phyloP scores from a whole-genome alignment of 78 protist species.

The Dictyostelium discoideum region DNA sequence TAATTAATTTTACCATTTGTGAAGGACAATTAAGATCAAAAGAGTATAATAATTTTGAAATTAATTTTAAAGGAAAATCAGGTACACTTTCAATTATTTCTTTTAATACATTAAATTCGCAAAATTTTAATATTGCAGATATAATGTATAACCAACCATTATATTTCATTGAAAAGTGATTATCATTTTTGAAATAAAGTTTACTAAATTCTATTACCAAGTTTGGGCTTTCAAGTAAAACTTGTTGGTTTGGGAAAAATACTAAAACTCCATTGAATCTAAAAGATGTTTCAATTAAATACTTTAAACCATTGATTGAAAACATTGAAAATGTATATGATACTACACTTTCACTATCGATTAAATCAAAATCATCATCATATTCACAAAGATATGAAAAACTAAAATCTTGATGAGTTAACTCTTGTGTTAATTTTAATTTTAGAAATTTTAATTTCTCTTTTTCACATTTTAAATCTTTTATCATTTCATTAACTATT shows the following conservation, averaged over 20 bases:
- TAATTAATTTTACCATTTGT: background rate
- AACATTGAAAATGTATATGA: background rate
- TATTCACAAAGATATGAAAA: background rate
- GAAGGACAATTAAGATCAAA: background rate
- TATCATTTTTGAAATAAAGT: background rate
- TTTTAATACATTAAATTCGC: background rate
- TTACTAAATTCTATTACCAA: background rate
- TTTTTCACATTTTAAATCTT: background rate
- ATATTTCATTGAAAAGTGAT: background rate
- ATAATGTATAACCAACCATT: background rate
- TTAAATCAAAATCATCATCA: background rate
- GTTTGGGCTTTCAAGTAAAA: background rate
- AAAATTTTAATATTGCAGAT: background rate
- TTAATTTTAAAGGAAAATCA: background rate
- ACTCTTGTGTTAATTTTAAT: background rate
- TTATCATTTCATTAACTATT: background rate
- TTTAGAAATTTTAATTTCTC: background rate
- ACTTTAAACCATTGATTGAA: background rate
- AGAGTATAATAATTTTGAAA: background rate
- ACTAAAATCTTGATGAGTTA: background rate
- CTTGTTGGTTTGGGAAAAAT: background rate
- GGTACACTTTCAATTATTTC: background rate
- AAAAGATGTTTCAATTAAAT: background rate
- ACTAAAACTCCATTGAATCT: background rate
- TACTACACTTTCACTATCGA: background rate